Base-by-base conservation (phyloP, 2,329 filamentous ascomycete species). In the Didymellaceae sp. region DNA sequence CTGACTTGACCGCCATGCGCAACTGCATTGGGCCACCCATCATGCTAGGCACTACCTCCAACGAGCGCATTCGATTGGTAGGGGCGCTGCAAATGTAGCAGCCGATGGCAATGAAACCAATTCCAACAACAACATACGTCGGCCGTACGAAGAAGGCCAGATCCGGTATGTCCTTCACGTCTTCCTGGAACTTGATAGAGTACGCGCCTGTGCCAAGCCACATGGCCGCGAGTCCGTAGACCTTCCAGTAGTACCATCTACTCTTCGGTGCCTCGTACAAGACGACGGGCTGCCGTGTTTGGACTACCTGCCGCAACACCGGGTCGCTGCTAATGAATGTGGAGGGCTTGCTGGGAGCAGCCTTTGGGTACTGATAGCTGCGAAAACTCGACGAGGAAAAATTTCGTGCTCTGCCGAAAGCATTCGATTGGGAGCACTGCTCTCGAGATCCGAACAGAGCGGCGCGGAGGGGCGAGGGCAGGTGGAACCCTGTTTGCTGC, bases 391-490 rank as follows among this genome's bases (percentile, higher is more conserved):
- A 58, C 1, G 65, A 64, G 5, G 63, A 64, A 39, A 68, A 69
- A 20, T 59, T 54, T 16, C 65, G 63, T 21, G 57, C 52, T 22
- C 41, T 52, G 25, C 32, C 56, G 3, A 45, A 20, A 13, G 44
- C 41, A 10, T 53, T 58, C 9, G 56, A 48, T 22, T 55, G 61
- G 37, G 59, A 53, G 45, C 52, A 52, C n/a, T 66, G 62, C 18
- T 59, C 49, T 55, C 63, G 65, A 38, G 52, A 39, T 44, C 59
- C 55, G 43, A 70, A 64, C n/a, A 71, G 45, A 40, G 63, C 58
- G 44, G 63, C 53, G 49, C 70, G 69, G 55, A 73, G 55, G 21
- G 69, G 66, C 25, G 64, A 64, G 38, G 70, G 68, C 11, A 74
- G 57, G 39, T 63, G 67, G 54, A 73, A 56, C 18, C 63, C 57